Percentiles rank a stretch among this genome's conserved stretches.
Evolutionary conservation across 805 yeast species (phyloP).

Genomic region (Diddensiella transvaalensis): DNA sequence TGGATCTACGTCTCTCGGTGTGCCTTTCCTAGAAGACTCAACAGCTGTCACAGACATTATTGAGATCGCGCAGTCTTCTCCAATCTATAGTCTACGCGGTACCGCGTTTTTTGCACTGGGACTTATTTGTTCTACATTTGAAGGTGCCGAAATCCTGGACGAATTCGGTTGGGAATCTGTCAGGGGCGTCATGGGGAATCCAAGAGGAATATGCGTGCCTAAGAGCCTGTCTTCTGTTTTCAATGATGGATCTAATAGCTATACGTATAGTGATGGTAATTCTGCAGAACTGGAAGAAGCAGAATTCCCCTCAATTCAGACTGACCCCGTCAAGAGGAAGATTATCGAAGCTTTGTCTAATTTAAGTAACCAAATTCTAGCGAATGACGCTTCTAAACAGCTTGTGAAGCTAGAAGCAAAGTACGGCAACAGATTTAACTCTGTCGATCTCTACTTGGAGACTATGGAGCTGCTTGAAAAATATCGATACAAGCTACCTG

Average conservation of each 20-base stretch:
- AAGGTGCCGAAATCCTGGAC: constrained; percentile 82
- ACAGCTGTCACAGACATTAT: constrained; percentile 54
- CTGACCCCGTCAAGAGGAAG: constrained; percentile 22
- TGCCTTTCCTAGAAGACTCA: constrained; percentile 51
- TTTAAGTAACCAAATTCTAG: constrained; percentile 51
- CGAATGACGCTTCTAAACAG: constrained; percentile 54
- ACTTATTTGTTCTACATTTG: constrained; percentile 61
- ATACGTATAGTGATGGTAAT: constrained; percentile 3
- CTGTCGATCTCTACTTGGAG: constrained; percentile 51
- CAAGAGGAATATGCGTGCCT: constrained; percentile 42
- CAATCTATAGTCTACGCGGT: constrained; percentile 62
- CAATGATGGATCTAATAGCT: neutral
- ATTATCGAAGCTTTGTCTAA: constrained; percentile 42
- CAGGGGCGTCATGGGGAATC: constrained; percentile 40
- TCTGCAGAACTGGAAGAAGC: constrained; percentile 12
- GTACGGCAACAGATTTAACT: constrained; percentile 52
- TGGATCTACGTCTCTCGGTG: constrained; percentile 69
- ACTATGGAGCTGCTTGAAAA: constrained; percentile 49
- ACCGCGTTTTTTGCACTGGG: constrained; percentile 78
- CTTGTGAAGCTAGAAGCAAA: constrained; percentile 51
- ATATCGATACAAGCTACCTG: constrained; percentile 59
- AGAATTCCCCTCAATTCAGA: constrained; percentile 21
- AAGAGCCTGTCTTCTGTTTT: constrained; percentile 25
- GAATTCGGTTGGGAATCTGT: constrained; percentile 72
- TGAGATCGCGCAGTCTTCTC: constrained; percentile 44